Percentiles rank a stretch among this genome's conserved stretches.
These are phyloP conservation scores for Exophiala xenobiotica DNA, from an alignment of 2,329 filamentous ascomycete genomes.

Conservation along the genomic window DNA sequence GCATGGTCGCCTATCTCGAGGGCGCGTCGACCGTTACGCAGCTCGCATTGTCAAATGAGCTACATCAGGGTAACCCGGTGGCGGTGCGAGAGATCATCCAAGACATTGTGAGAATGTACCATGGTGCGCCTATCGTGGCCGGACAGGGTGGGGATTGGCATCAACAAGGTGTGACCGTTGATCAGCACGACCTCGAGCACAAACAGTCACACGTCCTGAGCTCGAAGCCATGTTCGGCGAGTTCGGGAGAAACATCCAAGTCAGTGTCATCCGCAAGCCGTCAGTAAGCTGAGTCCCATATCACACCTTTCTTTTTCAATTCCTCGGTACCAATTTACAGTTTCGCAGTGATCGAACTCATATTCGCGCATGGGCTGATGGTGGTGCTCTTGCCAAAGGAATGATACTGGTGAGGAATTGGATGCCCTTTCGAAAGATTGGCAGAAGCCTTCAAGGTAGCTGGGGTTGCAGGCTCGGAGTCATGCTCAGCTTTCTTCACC, in stretches of 20 bases:
- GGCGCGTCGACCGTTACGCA: background rate
- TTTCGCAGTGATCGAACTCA: too few species aligned
- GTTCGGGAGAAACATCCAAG: too few species aligned
- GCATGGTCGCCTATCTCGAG: background rate
- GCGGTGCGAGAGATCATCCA: background rate
- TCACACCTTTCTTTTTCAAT: too few species aligned
- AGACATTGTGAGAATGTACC: background rate
- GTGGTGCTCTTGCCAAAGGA: too few species aligned
- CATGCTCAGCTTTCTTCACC: slow-evolving; percentile 56
- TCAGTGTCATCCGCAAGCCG: too few species aligned
- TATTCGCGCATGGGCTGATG: too few species aligned
- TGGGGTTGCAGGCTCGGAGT: background rate
- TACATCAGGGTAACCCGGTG: background rate
- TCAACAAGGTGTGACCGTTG: background rate
- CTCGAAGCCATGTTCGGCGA: too few species aligned
- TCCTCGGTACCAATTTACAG: too few species aligned
- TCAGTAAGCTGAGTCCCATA: too few species aligned
- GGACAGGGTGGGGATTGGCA: background rate
- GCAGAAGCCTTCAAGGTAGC: background rate
- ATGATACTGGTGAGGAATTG: too few species aligned
- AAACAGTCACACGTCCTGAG: too few species aligned
- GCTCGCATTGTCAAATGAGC: background rate
- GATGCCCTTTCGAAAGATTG: background rate
- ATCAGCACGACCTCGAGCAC: background rate
- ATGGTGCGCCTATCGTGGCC: background rate